Evolutionary conservation across 1,284 basidiomycete genomes (phyloP), one percentile per base, ranked within the genome.

Genomic region (Vanrija sp.): DNA sequence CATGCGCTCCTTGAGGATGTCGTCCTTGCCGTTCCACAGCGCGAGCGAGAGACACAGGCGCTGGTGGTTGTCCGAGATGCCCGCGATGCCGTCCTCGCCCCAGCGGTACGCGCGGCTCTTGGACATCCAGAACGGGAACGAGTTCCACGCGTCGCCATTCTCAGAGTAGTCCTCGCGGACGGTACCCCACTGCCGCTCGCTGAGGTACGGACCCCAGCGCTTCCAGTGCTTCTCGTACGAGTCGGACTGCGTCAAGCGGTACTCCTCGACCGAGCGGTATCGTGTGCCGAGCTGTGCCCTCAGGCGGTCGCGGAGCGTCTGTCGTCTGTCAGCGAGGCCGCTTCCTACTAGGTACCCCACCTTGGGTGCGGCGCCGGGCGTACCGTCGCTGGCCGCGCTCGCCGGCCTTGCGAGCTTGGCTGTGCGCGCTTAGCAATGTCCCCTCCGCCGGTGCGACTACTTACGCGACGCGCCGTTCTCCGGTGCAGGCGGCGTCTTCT

Each of bases 11-110:
- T 98, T 98, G 64, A 98, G 82, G 72, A 98, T 97, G 43, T 86
- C 84, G 77, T 98, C 95, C 71, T 90, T 80, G 54, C 86, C 93
- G 76, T 98, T 98, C 95, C 95, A 98, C 26, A 98, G 81, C 3
- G 88, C 90, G 21, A 98, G 80, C 28, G 84, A 85, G 72, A 98
- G 87, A 76, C 92, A 96, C 39, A 98, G 81, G 48, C 91, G 86
- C 67, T 92, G 89, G 76, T 95, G 94, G 73, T 97, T 98, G 78
- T 98, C 95, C 71, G 89, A 94, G 67, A 98, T 87, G 56, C 95
- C 95, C 28, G 88, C 95, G 54, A 98, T 86, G 55, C 95, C 95
- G 70, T 98, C 95, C 75, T 98, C 95, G 50, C 95, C 95, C 95
- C 95, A 98, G 69, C 95, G 83, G 78, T 96, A 98, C 49, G 92